Evolutionary conservation across 2,329 filamentous ascomycete species (phyloP).

Genomic region (Cercospora janseana): DNA sequence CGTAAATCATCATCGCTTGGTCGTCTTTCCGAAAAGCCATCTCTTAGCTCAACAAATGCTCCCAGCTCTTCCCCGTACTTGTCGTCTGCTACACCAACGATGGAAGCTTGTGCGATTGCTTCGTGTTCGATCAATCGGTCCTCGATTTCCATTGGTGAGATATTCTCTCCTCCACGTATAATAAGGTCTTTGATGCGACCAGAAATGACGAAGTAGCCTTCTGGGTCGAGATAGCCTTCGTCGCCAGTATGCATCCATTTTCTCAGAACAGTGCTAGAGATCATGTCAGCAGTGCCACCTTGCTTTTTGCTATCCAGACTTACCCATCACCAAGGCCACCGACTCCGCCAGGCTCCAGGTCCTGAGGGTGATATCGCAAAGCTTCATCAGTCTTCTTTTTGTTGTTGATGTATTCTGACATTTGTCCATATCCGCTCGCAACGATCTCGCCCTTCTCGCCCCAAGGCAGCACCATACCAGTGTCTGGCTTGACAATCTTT

Average conservation of each 20-base stretch:
- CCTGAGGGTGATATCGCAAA: constrained; percentile 42
- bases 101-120: constrained; percentile 28
- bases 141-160: constrained; percentile 43
- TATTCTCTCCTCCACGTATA: constrained; percentile 63
- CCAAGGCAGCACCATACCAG: constrained; percentile 62
- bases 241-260: constrained; percentile 67
- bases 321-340: constrained; percentile 27
- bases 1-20: constrained; percentile 27
- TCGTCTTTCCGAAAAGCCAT: constrained; percentile 14
- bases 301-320: not conserved
- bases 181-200: constrained; percentile 37
- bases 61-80: constrained; percentile 34
- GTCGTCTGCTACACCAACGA: constrained; percentile 30
- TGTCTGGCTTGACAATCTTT: constrained; percentile 69
- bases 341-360: constrained; percentile 29
- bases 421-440: constrained; percentile 74
- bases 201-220: constrained; percentile 42
- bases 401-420: constrained; percentile 64
- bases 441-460: constrained; percentile 71
- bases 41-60: constrained; percentile 38
- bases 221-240: constrained; percentile 50
- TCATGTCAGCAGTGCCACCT: not conserved
- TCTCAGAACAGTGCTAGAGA: constrained; percentile 30
- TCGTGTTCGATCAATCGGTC: constrained; percentile 30
- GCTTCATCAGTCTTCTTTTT: constrained; percentile 71